Conservation (phyloP, 2,329 filamentous ascomycete genomes). For the Fusarium citri region DNA sequence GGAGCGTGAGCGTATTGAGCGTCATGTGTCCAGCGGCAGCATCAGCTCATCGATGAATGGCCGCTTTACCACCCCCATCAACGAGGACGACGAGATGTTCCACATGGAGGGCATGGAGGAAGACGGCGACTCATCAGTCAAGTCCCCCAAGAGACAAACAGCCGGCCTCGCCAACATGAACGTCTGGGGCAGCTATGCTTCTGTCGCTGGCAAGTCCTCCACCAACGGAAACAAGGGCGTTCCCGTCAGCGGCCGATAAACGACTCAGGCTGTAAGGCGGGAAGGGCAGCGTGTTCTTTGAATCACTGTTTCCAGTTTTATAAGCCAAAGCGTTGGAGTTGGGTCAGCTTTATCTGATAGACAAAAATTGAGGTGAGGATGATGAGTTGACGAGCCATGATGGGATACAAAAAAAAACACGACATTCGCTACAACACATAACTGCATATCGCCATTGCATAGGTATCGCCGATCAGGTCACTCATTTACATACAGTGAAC, state of each 20-base stretch:
- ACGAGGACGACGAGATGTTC: constrained; percentile 72
- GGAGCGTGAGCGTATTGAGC: constrained; percentile 59
- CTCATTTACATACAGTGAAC: constrained; percentile 12
- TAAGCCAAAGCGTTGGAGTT: constrained; percentile 29
- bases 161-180: constrained; percentile 55
- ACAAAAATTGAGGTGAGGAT: constrained; percentile 28
- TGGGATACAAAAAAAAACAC: constrained; percentile 14
- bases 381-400: constrained; percentile 42
- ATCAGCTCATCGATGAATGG: constrained; percentile 66
- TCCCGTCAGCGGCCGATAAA: constrained; percentile 50
- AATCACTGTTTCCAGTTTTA: constrained; percentile 27
- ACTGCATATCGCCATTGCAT: constrained; percentile 25
- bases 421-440: constrained; percentile 29
- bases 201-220: constrained; percentile 47
- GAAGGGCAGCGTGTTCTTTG: constrained; percentile 17
- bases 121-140: constrained; percentile 64
- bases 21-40: constrained; percentile 70
- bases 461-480: constrained; percentile 23
- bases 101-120: constrained; percentile 74
- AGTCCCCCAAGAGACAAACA: constrained; percentile 62
- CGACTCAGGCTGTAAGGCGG: constrained; percentile 2
- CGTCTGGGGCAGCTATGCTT: constrained; percentile 57
- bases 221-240: constrained; percentile 47
- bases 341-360: constrained; percentile 28
- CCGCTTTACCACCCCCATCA: constrained; percentile 72